These are phyloP conservation scores for Brassica balearica DNA, from an alignment of 441 rosid species.

Conservation along the genomic window DNA sequence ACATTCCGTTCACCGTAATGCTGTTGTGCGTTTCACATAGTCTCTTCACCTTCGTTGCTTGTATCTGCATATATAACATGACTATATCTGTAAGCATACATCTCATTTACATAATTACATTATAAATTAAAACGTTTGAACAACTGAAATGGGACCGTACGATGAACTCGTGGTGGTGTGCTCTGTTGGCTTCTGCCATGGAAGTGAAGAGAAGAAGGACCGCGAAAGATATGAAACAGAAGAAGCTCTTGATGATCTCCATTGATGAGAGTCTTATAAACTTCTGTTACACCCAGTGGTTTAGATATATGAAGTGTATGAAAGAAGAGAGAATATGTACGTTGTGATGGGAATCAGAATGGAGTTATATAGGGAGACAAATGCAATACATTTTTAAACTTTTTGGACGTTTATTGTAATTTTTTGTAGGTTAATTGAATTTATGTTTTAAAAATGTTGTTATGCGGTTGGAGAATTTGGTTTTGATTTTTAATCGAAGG, in stretches of 20 bases:
- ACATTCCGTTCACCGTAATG: slow-evolving; percentile 87
- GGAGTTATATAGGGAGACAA: slow-evolving; percentile 40
- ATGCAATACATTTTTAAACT: slow-evolving; percentile 12
- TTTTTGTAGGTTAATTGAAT: neutral
- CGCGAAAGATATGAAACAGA: slow-evolving; percentile 39
- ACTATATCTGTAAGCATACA: neutral
- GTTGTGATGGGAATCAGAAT: slow-evolving; percentile 26
- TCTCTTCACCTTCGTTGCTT: slow-evolving; percentile 71
- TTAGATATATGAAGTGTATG: slow-evolving; percentile 17
- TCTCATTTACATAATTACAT: neutral
- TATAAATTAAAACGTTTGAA: neutral
- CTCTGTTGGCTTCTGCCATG: slow-evolving; percentile 43
- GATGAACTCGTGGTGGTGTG: slow-evolving; percentile 68
- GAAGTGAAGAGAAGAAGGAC: slow-evolving; percentile 53
- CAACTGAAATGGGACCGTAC: slow-evolving; percentile 47
- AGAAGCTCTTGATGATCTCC: slow-evolving; percentile 35
- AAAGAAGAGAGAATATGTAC: slow-evolving; percentile 16
- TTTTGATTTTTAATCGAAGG: slow-evolving; percentile 44
- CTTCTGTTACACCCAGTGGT: neutral
- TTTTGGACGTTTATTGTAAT: slow-evolving; percentile 15
- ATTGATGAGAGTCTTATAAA: neutral
- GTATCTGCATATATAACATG: slow-evolving; percentile 28
- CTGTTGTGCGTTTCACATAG: slow-evolving; percentile 76
- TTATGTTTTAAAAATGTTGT: slow-evolving; percentile 1
- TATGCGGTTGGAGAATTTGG: slow-evolving; percentile 45